Conservation (phyloP, 768 basidiomycete genomes). For the Panaeolus cyanescens region DNA sequence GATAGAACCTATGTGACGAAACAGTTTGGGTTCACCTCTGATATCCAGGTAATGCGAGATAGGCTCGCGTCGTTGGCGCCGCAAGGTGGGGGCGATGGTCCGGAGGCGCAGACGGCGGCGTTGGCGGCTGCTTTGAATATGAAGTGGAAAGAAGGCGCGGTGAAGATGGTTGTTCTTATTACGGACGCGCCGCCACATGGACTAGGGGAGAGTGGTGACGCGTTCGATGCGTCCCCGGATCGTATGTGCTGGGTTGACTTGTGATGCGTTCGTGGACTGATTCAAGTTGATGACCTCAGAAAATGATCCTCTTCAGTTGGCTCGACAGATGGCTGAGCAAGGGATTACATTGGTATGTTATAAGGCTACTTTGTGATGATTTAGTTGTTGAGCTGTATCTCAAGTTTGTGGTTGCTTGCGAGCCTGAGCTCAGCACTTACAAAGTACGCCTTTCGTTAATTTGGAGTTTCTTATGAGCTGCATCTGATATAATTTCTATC, state of each 20-base stretch:
- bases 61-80: slow-evolving; percentile 39
- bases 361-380: slow-evolving; percentile 4
- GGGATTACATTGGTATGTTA: slow-evolving; percentile 49
- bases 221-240: background rate
- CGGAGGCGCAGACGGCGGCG: slow-evolving; percentile 56
- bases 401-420: slow-evolving; percentile 57
- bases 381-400: background rate
- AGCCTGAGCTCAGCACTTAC: slow-evolving; percentile 27
- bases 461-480: background rate
- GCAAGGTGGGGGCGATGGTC: slow-evolving; percentile 48
- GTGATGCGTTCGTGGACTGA: background rate
- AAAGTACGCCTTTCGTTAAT: background rate
- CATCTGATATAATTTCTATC: background rate
- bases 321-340: slow-evolving; percentile 40
- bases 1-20: slow-evolving; percentile 49
- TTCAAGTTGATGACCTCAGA: slow-evolving; percentile 5
- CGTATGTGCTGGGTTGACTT: background rate
- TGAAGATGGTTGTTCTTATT: slow-evolving; percentile 14
- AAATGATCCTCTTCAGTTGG: slow-evolving; percentile 19
- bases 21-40: slow-evolving; percentile 45
- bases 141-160: slow-evolving; percentile 11
- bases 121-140: slow-evolving; percentile 35
- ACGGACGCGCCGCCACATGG: slow-evolving; percentile 21
- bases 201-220: slow-evolving; percentile 14
- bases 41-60: slow-evolving; percentile 38